A percentile compares a stretch with the other conserved stretches of the same genome.
These are phyloP conservation scores for Marsdenia floribunda DNA, from an alignment of 257 asterid species.

Conservation along the genomic window DNA sequence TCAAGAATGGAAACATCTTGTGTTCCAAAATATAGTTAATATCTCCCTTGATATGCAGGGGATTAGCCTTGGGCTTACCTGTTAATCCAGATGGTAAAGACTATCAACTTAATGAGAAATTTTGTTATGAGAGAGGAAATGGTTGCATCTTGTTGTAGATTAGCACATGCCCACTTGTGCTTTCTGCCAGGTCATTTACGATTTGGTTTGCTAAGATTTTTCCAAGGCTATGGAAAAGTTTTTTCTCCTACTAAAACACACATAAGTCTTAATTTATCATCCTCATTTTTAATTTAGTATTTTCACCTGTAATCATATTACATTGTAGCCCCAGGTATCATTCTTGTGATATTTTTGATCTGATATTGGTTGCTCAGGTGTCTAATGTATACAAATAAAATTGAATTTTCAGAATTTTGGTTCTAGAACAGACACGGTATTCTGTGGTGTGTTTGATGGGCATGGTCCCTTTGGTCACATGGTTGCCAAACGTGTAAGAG, in stretches of 20 bases:
- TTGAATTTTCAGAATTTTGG: conserved; percentile 73
- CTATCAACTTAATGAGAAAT: background rate
- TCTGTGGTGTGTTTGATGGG: conserved; percentile 94
- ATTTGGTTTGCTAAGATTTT: background rate
- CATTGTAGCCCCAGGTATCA: too few relatives aligned
- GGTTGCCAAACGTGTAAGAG: conserved; percentile 91
- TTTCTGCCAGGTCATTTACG: background rate
- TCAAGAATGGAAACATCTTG: background rate
- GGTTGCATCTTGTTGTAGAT: background rate
- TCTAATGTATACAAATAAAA: conserved; percentile 13
- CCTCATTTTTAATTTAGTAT: background rate
- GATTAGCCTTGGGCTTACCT: background rate
- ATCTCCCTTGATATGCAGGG: background rate
- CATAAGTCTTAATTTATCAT: background rate
- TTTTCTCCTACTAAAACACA: background rate
- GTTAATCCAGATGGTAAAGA: background rate
- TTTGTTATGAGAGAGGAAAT: background rate
- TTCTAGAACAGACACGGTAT: conserved; percentile 74
- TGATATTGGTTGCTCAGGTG: conserved; percentile 9
- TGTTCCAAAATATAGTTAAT: background rate
- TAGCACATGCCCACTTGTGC: background rate
- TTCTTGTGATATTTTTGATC: background rate
- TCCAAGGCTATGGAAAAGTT: background rate
- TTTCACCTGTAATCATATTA: background rate
- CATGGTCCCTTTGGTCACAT: conserved; percentile 92